phyloP scores from a whole-genome alignment of 495 filamentous ascomycete genomes.

The Lasiosphaeria ovina region DNA sequence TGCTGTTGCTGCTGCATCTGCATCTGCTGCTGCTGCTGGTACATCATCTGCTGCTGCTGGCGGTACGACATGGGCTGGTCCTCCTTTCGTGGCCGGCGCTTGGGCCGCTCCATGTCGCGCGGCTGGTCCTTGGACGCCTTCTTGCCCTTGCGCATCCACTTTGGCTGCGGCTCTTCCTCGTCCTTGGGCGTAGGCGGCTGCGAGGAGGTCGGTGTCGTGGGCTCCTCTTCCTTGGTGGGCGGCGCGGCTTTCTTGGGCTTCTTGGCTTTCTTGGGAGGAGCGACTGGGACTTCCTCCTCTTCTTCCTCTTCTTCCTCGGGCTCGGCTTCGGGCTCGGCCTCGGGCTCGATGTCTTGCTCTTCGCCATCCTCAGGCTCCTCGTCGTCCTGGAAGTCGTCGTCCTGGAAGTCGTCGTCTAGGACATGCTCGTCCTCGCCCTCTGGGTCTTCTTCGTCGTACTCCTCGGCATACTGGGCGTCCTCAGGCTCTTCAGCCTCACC shows the following conservation, averaged over 20 bases:
- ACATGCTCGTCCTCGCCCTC: constrained; percentile 23
- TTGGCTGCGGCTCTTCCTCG: constrained; percentile 34
- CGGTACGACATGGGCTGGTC: constrained; percentile 19
- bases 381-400: constrained; percentile 10
- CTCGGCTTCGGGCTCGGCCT: constrained; percentile 1
- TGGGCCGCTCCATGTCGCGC: constrained; percentile 20
- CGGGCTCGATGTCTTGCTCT: constrained; percentile 1
- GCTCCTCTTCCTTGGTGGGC: constrained; percentile 11
- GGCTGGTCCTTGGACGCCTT: constrained; percentile 16
- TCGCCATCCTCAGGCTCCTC: background rate
- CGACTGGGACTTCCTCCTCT: constrained; percentile 22
- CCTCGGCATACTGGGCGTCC: constrained; percentile 15
- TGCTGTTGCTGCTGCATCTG: constrained; percentile 24
- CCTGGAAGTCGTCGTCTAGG: constrained; percentile 17
- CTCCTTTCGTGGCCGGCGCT: constrained; percentile 11
- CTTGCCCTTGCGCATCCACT: constrained; percentile 33
- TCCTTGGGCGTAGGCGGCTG: constrained; percentile 35
- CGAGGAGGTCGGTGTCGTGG: constrained; percentile 21
- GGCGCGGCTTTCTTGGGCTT: background rate
- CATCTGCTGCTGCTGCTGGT: constrained; percentile 29
- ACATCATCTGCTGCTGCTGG: constrained; percentile 23
- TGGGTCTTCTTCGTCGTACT: constrained; percentile 29
- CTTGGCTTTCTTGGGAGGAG: background rate
- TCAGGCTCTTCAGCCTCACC: background rate
- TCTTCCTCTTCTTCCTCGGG: constrained; percentile 17